Percentiles rank a stretch among this genome's conserved stretches.
Conservation (phyloP, 176 grass and related monocot genomes). For the Puccinellia tenuiflora region DNA sequence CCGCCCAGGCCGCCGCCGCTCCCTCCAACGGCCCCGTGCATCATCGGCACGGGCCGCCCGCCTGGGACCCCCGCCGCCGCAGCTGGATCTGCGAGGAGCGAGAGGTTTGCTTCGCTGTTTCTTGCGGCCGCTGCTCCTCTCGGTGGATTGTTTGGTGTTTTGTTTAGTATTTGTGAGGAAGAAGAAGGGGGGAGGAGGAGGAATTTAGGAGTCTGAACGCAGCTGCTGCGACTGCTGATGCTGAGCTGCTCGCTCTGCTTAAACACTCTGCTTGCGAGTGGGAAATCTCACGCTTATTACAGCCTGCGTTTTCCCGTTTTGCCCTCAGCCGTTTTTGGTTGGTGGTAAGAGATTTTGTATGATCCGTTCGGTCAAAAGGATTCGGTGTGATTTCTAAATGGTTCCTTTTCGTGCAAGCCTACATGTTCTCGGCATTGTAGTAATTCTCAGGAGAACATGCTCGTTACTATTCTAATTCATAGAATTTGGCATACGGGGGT, state of each 20-base stretch:
- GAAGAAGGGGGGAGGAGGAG: background rate
- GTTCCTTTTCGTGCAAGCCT: background rate
- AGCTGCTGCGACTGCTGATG: background rate
- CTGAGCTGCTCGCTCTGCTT: background rate
- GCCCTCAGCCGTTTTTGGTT: background rate
- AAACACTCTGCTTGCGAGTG: background rate
- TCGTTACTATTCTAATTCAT: background rate
- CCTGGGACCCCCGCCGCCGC: background rate
- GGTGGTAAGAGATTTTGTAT: background rate
- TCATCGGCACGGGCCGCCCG: constrained; percentile 15
- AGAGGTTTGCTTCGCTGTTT: background rate
- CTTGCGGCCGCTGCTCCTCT: background rate
- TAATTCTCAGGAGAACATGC: background rate
- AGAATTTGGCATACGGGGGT: no score
- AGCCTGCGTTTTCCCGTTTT: background rate
- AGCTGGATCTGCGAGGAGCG: constrained; percentile 26
- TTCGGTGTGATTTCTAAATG: background rate
- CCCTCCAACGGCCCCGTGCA: constrained; percentile 14
- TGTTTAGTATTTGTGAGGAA: constrained; percentile 34
- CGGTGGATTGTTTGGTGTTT: background rate
- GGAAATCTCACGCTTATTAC: background rate
- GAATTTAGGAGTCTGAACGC: constrained; percentile 28
- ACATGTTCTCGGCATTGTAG: background rate
- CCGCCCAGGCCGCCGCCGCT: constrained; percentile 41
- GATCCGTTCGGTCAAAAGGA: background rate